Conservation (phyloP, 1,284 basidiomycete genomes). For the Cystobasidium pallidum region DNA sequence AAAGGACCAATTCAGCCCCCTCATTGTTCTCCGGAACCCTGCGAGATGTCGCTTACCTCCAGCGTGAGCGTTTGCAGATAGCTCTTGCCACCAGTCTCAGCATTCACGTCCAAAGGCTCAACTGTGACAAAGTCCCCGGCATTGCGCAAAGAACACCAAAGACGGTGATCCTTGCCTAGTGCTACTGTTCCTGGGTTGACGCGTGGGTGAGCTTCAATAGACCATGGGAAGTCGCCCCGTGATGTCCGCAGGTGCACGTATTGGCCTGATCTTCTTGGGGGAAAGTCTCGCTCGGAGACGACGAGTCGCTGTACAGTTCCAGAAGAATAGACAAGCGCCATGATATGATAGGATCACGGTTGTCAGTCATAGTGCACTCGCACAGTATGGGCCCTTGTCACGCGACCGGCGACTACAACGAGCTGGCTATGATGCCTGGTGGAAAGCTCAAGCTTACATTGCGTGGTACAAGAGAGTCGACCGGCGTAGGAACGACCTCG, state of each 20-base stretch:
- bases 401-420: neutral
- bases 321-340: too few relatives aligned
- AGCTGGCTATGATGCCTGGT: too few relatives aligned
- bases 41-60: conserved; percentile 59
- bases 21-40: neutral
- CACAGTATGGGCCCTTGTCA: neutral
- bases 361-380: too few relatives aligned
- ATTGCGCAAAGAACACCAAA: conserved; percentile 73
- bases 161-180: conserved; percentile 70
- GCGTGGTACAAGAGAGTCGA: conserved; percentile 68
- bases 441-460: conserved; percentile 58
- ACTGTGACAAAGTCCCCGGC: conserved; percentile 74
- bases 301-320: conserved; percentile 14
- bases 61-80: conserved; percentile 79
- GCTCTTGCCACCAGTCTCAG: conserved; percentile 65
- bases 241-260: conserved; percentile 37
- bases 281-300: conserved; percentile 5
- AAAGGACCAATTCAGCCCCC: neutral
- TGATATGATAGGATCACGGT: too few relatives aligned
- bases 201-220: conserved; percentile 48
- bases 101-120: conserved; percentile 64
- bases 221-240: conserved; percentile 32
- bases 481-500: conserved; percentile 58
- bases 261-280: conserved; percentile 19
- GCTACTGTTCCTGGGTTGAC: conserved; percentile 54